Base-by-base conservation (phyloP, 768 basidiomycete genomes). In the Cystofilobasidium macerans region DNA sequence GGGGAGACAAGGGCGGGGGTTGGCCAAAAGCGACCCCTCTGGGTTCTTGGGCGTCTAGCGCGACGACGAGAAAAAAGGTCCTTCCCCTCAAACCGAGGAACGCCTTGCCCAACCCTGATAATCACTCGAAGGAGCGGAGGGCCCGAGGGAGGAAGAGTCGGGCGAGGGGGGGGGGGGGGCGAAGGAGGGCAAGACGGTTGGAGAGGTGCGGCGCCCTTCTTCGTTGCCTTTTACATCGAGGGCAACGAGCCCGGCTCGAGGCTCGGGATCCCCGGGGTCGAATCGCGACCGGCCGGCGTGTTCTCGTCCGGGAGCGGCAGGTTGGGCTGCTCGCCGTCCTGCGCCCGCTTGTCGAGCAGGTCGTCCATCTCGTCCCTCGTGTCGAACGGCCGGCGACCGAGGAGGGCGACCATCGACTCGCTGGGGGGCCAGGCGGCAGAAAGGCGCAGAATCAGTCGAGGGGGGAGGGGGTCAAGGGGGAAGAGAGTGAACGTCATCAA, bases 301-400 rank as follows among this genome's bases (percentile, higher is more conserved):
- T 51, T 51, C 48, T 51, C 48, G 48, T 51, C 48, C n/a, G 48
- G 48, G 7, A 51, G 48, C 12, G 48, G 48, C 9, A 51, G 7
- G 48, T 51, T n/a, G 24, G 48, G 48, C 28, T 51, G 48, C 24
- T 51, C 48, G 48, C 48, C 48, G 24, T 13, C 20, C 28, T 51
- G 7, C 13, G 7, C 20, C 28, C 28, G 48, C 48, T 51, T 51
- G 48, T 61, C 61, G 33, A 61, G 47, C 33, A 61, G 40, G 45
- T 61, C 61, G 47, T 95, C 92, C 93, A 97, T 95, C 70, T 94
- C 90, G 74, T 94, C 91, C 30, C 83, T 79, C 42, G 62, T 69
- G 30, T 69, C 70, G 64, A 72, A 72, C 2, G 74, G 74, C 32
- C 74, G 70, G 18, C 61, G 61, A 18, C 74, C 74, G 57, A 75